Evolutionary conservation across 371 early-diverging fungal genomes (phyloP).

Genomic region (Rhizopus stolonifer): DNA sequence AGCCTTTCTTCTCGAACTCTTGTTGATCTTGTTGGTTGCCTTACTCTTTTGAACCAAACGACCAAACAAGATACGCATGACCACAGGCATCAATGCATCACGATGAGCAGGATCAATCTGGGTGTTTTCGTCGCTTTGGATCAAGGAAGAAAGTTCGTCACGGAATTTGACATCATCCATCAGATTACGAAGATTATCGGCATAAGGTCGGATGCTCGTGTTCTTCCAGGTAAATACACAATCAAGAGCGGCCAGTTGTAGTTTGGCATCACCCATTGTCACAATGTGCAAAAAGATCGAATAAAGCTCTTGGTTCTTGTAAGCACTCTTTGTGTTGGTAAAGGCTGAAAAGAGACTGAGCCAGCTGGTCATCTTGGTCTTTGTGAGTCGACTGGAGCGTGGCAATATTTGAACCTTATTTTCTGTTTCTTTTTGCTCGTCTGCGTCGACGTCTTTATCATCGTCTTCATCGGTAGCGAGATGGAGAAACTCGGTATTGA

Average conservation of each 20-base stretch:
- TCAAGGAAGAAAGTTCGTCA: constrained; percentile 78
- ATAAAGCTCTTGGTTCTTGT: constrained; percentile 55
- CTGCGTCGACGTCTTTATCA: constrained; percentile 18
- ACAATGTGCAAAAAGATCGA: constrained; percentile 71
- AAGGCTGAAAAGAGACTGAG: constrained; percentile 77
- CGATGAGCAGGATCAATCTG: constrained; percentile 70
- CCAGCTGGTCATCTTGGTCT: constrained; percentile 63
- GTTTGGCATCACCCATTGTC: constrained; percentile 71
- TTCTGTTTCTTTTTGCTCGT: constrained; percentile 26
- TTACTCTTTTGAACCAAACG: constrained; percentile 77
- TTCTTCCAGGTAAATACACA: constrained; percentile 82
- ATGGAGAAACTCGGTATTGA: constrained; percentile 60
- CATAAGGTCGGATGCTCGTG: constrained; percentile 65
- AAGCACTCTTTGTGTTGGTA: constrained; percentile 58
- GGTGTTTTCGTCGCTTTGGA: constrained; percentile 57
- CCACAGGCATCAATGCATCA: constrained; percentile 64
- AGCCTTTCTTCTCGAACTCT: constrained; percentile 68
- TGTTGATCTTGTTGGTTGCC: constrained; percentile 56
- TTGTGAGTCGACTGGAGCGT: constrained; percentile 39
- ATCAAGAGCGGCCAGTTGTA: constrained; percentile 81
- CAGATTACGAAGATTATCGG: constrained; percentile 72
- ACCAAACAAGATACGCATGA: constrained; percentile 88
- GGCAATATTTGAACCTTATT: constrained; percentile 38
- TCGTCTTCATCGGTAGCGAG: constrained; percentile 39
- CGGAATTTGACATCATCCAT: constrained; percentile 88